Evolutionary conservation across 495 filamentous ascomycete genomes (phyloP), one percentile per base, ranked within the genome.

Genomic region (Talaromyces adpressus): DNA sequence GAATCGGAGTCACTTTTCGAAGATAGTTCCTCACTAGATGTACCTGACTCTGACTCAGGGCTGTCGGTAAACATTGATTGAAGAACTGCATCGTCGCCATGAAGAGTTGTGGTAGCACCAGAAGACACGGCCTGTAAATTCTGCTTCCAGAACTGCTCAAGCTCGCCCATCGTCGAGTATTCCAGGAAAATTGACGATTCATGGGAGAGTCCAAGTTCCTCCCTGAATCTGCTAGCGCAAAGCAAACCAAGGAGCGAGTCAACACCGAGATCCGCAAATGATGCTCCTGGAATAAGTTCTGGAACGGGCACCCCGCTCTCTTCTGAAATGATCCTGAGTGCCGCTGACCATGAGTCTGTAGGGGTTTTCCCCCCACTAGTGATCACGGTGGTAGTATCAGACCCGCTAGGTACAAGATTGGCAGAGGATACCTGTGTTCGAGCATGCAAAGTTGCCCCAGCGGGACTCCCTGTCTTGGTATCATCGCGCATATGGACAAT

Each of bases 201-300:
- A 6, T n/a, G 5, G 4, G 77, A 71, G 9, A 80, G 34, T 4
- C 68, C 70, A 1, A 77, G 67, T 30, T 74, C 72, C 62, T 79
- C 75, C 2, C 70, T 65, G 41, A 82, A 72, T 61, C 70, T 70
- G 1, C 67, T 70, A 18, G 72, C 62, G 29, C 83, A 76, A 25
- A 71, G 74, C 12, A 86, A 69, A 3, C 73, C 69, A 54, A 85
- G 62, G 3, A 86, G 73, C 5, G 80, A 83, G 66, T 86, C 83
- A 3, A 85, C 69, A 0, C 84, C 84, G 29, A 85, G 57, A 45
- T 80, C 77, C 4, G 71, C 70, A 52, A 84, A 72, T 2, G 56
- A 69, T 1, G 58, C 62, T 36, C 75, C 67, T 30, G 74, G 68
- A 0, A 71, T 76, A 18, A 77, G 60, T 4, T 77, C 71, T 11